Base-by-base conservation (phyloP, 352 stramenopile genomes). In the Pythium guiyangense region DNA sequence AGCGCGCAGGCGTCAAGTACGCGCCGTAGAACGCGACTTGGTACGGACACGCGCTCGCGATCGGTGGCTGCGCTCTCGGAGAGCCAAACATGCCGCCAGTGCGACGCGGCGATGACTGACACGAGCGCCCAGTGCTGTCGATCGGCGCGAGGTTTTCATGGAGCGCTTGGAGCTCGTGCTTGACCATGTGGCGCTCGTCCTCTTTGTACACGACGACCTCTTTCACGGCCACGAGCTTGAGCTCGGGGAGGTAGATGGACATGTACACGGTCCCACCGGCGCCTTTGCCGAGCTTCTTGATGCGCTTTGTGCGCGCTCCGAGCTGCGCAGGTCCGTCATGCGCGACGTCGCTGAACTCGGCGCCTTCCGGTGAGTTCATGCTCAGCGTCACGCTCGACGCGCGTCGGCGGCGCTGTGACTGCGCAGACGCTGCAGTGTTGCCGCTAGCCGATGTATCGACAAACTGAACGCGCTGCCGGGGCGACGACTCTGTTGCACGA, bases 11-110 rank as follows among this genome's bases (percentile, higher is more conserved):
- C 25, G 84, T 88, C 9, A 89, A 60, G 57, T 92, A 97, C 9
- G 87, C 90, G 18, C 91, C 89, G 50, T 96, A 93, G 62, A 97
- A 97, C 2, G 72, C 70, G n/a, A 97, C 85, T 4, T 96, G 70
- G 53, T 90, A 93, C 8, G 84, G 87, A 59, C 87, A 92, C 4
- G 62, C 51, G 15, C 12, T 53, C 39, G 34, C 1, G 6, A 26
- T 12, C 45, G 53, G 4, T 46, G 40, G 8, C 18, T 45, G 6
- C n/a, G 15, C 35, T 20, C 29, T 54, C 6, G 73, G 54, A 17
- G 48, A 54, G 17, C 34, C 50, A 8, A 58, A 58, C 11, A 52
- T 52, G 6, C 57, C 43, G 4, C 40, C 11, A 22, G 6, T 52
- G 9, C 22, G 12, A 14, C 58, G 34, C 22, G 34, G 26, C 9